Percentiles rank a stretch among this genome's conserved stretches.
Conservation (phyloP, 768 basidiomycete species). For the Russula earlei region DNA sequence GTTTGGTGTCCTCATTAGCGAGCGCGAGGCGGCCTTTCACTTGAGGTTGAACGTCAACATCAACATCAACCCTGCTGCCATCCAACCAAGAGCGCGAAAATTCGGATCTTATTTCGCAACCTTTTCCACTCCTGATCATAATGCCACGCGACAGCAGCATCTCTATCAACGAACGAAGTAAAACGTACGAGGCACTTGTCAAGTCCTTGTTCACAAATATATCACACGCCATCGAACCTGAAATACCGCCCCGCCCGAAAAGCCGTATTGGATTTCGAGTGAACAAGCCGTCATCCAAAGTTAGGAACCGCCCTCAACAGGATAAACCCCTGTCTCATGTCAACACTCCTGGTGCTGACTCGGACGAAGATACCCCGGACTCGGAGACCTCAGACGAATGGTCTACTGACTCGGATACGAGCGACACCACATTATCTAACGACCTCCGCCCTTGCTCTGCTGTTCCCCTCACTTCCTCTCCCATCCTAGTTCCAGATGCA, state of each 20-base stretch:
- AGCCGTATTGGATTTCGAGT: constrained; percentile 19
- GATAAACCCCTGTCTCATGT: background rate
- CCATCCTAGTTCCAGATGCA: constrained; percentile 11
- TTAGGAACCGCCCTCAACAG: background rate
- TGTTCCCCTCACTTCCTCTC: background rate
- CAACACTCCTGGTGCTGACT: background rate
- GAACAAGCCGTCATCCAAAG: background rate
- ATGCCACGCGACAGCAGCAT: constrained; percentile 14
- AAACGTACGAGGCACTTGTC: constrained; percentile 16
- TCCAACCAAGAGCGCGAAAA: background rate
- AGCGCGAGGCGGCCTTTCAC: too few relatives aligned
- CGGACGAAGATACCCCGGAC: constrained; percentile 14
- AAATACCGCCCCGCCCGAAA: constrained; percentile 17
- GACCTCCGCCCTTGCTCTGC: constrained; percentile 5
- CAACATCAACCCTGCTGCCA: constrained; percentile 3
- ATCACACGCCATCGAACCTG: constrained; percentile 9
- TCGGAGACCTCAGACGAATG: constrained; percentile 20
- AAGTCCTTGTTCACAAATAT: constrained; percentile 19
- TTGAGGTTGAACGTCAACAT: background rate
- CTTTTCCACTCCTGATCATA: background rate
- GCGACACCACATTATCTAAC: constrained; percentile 5
- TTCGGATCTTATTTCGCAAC: background rate
- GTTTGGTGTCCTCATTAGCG: background rate
- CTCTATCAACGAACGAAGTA: background rate
- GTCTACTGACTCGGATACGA: constrained; percentile 18